Evolutionary conservation across 441 rosid genomes (phyloP), one percentile per base, ranked within the genome.

Genomic region (Melastoma candidum): DNA sequence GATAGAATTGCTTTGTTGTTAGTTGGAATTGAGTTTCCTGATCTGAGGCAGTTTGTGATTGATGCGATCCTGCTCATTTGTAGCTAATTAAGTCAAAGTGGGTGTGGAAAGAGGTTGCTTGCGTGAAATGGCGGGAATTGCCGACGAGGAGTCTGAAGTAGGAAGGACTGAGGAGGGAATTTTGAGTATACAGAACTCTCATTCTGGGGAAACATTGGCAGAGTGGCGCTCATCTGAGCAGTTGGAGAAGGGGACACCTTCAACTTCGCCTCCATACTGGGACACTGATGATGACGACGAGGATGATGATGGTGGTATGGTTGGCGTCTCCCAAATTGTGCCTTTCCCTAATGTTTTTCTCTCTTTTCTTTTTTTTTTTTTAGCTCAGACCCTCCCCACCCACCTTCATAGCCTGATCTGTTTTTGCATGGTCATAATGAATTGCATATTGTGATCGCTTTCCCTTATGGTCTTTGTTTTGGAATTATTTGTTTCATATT

Each of bases 251-350:
- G 97, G 87, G 63, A 83, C 69, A 4, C 83, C 94, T 22, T 87
- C 94, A n/a, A 87, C 96, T 26, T 84, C 97, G 3, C 95, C 96
- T 6, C 81, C 90, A 26, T 87, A 81, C 60, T 90, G 90, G 96
- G 97, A 84, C 66, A 72, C 75, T 7, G 97, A 84, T 8, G 89
- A 36, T 3, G 56, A 52, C 0, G 46, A 52, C 1, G 56, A 82
- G 0, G 81, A 77, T 11, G 93, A 77, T 11, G 85, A 77, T 57
- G 80, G 79, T 63, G 86, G 95, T 85, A 81, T 56, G 66, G 44
- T 64, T 60, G 48, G 55, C 22, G 14, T 44, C 41, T 44, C 48
- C 4, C 17, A 32, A 32, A 8, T 2, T 32, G 41, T 32, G 41
- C 41, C 41, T 32, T 32, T 32, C 41, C 41, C 8, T 32, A 4